Evolutionary conservation across 2,329 filamentous ascomycete genomes (phyloP).

Genomic region (Cladophialophora psammophila): DNA sequence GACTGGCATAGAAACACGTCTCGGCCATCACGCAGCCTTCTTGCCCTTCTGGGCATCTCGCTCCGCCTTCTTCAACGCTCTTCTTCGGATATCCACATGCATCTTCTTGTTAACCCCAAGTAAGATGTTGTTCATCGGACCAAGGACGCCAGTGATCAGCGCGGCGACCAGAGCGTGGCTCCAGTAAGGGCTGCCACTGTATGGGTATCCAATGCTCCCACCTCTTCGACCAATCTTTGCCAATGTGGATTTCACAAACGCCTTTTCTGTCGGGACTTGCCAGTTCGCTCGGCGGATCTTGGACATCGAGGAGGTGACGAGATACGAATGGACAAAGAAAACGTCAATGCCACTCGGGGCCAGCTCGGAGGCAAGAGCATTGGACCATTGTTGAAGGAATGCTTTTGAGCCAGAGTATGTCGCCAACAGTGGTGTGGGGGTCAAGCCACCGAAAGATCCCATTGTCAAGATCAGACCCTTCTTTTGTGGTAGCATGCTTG

Average conservation of each 20-base stretch:
- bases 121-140: constrained; percentile 64
- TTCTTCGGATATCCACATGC: constrained; percentile 81
- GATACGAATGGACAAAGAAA: constrained; percentile 89
- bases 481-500: constrained; percentile 83
- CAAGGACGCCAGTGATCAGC: constrained; percentile 68
- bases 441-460: constrained; percentile 93
- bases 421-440: constrained; percentile 88
- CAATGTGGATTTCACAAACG: constrained; percentile 80
- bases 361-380: constrained; percentile 82
- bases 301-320: constrained; percentile 96
- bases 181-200: constrained; percentile 93
- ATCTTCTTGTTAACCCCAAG: constrained; percentile 70
- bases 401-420: constrained; percentile 98
- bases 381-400: constrained; percentile 96
- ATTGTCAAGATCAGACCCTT: constrained; percentile 92
- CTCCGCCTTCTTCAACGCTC: constrained; percentile 83
- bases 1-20: neutral
- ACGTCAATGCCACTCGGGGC: constrained; percentile 81
- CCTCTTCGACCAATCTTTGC: constrained; percentile 80
- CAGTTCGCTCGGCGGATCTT: constrained; percentile 84
- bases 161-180: constrained; percentile 88
- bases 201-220: constrained; percentile 77
- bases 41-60: constrained; percentile 37
- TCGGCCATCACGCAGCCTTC: constrained; percentile 24
- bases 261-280: constrained; percentile 79